Base-by-base conservation (phyloP, 179 eudicot species). In the Carnegiea gigantea region DNA sequence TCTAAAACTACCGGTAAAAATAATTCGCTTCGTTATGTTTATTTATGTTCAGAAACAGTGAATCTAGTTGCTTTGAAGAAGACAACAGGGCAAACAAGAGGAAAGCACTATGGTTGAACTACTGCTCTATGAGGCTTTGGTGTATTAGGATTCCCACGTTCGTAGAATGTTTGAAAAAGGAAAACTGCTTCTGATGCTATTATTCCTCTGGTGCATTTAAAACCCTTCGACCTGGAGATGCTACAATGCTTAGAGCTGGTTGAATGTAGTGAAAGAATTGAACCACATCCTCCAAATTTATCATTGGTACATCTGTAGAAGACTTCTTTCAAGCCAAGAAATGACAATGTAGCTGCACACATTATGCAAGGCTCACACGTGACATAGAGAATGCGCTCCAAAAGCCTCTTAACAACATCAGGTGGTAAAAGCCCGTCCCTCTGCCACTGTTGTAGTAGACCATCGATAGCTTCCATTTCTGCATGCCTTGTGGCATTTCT, bases 351-450 rank as follows among this genome's bases (percentile, higher is more conserved):
- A 17, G 91, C 85, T 14, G 97, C 98, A 83, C 98, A 93, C 98
- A 95, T 95, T 64, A 95, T 93, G 86, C 98, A 92, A 20, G 98
- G 98, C 85, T 95, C 98, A 84, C 98, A 95, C 7, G 98, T 93
- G 44, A 95, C 98, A 86, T 91, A 95, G 70, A 95, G 97, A 73
- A 38, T 83, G 74, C 95, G 90, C 18, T 83, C 88, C 54, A 94
- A 91, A 73, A 95, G 81, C 73, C 78, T 91, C 73, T 84, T 36
- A 36, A 91, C 83, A 71, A 93, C 84, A 77, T 92, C 90, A 53
- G 82, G 80, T 62, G 83, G 80, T 23, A 94, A 87, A 57, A 92
- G 85, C 46, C 90, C 92, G 44, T 85, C 83, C 77, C 83, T 81
- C 60, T 91, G 88, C 97, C 97, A 93, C 83, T 84, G 89, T 74